Percentiles rank a stretch among this genome's conserved stretches.
These are phyloP conservation scores for Trichophyton verrucosum DNA, from an alignment of 2,329 filamentous ascomycete species.

Conservation along the genomic window DNA sequence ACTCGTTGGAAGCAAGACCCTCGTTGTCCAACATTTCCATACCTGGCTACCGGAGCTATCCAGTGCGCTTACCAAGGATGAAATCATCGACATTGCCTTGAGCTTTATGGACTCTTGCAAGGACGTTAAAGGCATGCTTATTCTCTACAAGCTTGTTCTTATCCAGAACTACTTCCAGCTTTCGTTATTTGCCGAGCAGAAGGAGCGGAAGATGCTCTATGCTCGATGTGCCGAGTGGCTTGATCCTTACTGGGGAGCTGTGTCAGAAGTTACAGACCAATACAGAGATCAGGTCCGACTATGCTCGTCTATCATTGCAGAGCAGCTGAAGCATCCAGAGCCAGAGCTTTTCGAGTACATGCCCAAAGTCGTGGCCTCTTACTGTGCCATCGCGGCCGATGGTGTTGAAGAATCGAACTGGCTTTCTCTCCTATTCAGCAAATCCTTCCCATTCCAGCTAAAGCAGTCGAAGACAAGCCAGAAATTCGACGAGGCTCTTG, in stretches of 20 bases:
- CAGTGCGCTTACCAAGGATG: constrained; percentile 61
- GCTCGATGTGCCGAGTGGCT: constrained; percentile 84
- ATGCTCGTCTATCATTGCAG: constrained; percentile 83
- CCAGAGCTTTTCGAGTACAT: constrained; percentile 79
- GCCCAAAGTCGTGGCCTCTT: constrained; percentile 82
- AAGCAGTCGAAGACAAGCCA: constrained; percentile 50
- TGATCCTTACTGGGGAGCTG: constrained; percentile 80
- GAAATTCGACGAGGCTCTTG: constrained; percentile 70
- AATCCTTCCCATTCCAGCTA: constrained; percentile 74
- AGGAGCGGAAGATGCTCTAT: constrained; percentile 60
- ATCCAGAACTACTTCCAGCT: constrained; percentile 84
- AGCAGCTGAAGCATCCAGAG: constrained; percentile 65
- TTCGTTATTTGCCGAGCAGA: constrained; percentile 65
- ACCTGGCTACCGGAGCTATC: constrained; percentile 90
- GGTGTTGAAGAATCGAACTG: constrained; percentile 45
- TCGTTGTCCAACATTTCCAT: constrained; percentile 92
- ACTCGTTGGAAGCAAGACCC: constrained; percentile 83
- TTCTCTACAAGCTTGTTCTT: constrained; percentile 82
- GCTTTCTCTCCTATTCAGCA: constrained; percentile 81
- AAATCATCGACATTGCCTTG: constrained; percentile 81
- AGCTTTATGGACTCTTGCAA: constrained; percentile 89
- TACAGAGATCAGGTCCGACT: constrained; percentile 89
- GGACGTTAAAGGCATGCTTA: constrained; percentile 75
- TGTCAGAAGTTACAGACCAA: constrained; percentile 60
- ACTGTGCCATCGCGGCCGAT: constrained; percentile 60